Conservation (phyloP, 75 land plant genomes). For the Cunninghamia lanceolata region DNA sequence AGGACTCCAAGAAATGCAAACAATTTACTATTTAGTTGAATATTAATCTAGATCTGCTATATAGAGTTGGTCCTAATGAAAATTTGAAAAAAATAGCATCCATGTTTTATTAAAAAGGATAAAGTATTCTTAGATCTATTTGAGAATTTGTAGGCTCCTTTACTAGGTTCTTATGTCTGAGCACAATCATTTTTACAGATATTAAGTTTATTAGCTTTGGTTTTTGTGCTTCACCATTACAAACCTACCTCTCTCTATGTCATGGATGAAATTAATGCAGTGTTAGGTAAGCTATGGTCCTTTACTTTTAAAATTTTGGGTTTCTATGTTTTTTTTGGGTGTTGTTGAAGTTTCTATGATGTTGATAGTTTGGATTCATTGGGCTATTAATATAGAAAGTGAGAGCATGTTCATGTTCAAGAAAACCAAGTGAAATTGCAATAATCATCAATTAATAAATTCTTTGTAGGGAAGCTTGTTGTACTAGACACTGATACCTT, state of each 20-base stretch:
- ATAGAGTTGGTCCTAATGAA: background rate
- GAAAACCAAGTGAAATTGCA: background rate
- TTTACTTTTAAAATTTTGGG: background rate
- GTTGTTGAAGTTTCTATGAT: background rate
- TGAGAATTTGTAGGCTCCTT: background rate
- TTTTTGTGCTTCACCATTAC: constrained; percentile 97
- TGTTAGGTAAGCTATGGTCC: constrained; percentile 55
- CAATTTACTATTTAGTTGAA: background rate
- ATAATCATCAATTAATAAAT: background rate
- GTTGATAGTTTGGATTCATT: background rate
- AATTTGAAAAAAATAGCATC: background rate
- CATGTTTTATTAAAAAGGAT: background rate
- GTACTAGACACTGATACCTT: background rate
- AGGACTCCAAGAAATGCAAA: background rate
- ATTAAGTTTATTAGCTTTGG: constrained; percentile 91
- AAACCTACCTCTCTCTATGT: constrained; percentile 98
- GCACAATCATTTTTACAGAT: constrained; percentile 43
- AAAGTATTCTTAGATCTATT: background rate
- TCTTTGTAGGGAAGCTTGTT: background rate
- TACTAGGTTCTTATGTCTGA: background rate
- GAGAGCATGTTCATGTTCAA: background rate
- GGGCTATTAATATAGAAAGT: background rate
- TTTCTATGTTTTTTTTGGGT: background rate
- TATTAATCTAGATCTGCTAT: background rate
- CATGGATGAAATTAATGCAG: constrained; percentile 99